These are phyloP conservation scores for Dicorynia guianensis DNA, from an alignment of 306 rosid species.

Conservation along the genomic window DNA sequence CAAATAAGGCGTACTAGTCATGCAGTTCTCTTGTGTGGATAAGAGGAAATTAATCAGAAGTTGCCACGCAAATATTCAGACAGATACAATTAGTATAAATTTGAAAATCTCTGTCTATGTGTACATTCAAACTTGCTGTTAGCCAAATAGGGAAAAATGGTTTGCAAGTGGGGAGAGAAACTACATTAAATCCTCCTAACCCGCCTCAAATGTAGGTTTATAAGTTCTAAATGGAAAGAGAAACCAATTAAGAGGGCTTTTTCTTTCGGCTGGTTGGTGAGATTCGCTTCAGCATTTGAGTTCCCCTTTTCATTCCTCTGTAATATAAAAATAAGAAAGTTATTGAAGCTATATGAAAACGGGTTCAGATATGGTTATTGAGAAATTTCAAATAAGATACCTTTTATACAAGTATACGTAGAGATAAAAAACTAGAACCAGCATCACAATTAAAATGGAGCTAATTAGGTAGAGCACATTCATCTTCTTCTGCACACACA, in stretches of 20 bases:
- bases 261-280: slow-evolving; percentile 63
- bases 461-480: slow-evolving; percentile 58
- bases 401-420: slow-evolving; percentile 69
- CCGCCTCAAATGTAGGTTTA: slow-evolving; percentile 25
- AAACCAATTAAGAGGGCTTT: slow-evolving; percentile 61
- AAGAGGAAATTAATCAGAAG: slow-evolving; percentile 27
- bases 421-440: slow-evolving; percentile 65
- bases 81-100: slow-evolving; percentile 8
- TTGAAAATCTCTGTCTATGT: slow-evolving; percentile 8
- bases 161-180: slow-evolving; percentile 7
- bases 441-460: slow-evolving; percentile 58
- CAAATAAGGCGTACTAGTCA: slow-evolving; percentile 10
- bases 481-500: slow-evolving; percentile 58
- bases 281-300: slow-evolving; percentile 64
- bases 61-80: slow-evolving; percentile 24
- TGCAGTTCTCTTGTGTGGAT: neutral
- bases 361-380: slow-evolving; percentile 21
- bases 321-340: slow-evolving; percentile 32
- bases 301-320: slow-evolving; percentile 70
- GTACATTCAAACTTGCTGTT: slow-evolving; percentile 8
- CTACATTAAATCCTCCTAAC: slow-evolving; percentile 24
- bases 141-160: slow-evolving; percentile 33
- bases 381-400: slow-evolving; percentile 47
- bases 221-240: slow-evolving; percentile 24
- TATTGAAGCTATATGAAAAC: slow-evolving; percentile 24